Base-by-base conservation (phyloP, 805 yeast species). In the Cyberlindnera japonica region DNA sequence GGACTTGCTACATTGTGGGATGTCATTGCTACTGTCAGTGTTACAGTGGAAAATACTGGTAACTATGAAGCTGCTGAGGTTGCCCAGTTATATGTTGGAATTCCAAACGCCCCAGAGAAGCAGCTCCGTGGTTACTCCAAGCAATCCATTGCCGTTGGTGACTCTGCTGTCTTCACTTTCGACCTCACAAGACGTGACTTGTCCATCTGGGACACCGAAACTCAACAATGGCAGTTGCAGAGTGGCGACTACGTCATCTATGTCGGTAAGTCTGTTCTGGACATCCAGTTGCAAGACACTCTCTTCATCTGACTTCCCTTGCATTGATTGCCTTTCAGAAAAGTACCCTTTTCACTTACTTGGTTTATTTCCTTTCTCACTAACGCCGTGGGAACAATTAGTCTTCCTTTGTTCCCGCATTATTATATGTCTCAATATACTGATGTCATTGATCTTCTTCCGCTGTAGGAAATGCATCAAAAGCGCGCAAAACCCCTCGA, bases 171-270 rank as follows among this genome's bases (percentile, higher is more conserved):
- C 18, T 32, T 32, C 35, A 32, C 18, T 5, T 38, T 33, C 27
- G 37, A 33, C 19, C n/a, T 38, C 15, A 38, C 41, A 9, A 25
- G 41, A 21, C 36, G 41, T 25, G 41, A 38, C n/a, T 17, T 38
- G 19, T 38, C 41, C 18, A 22, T 29, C 3, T 38, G 41, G 41
- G 37, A 38, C 23, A 34, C 33, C 23, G 33, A 8, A 4, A 11
- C 32, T 5, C 41, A 38, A 33, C 28, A 38, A 18, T 38, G 41
- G 41, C 11, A 22, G 20, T 17, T 38, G 9, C 41, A 38, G 34
- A 33, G 37, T 28, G 41, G 41, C 29, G 37, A 38, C 25, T 77
- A 75, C 58, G 66, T 63, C 40, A 58, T 77, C n/a, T 75, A 66
- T 46, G 63, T 75, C 26, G 71, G 78, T 33, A 38, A 38, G 37